Evolutionary conservation across 78 protist genomes (phyloP).

Genomic region (Isochrysis galbana): DNA sequence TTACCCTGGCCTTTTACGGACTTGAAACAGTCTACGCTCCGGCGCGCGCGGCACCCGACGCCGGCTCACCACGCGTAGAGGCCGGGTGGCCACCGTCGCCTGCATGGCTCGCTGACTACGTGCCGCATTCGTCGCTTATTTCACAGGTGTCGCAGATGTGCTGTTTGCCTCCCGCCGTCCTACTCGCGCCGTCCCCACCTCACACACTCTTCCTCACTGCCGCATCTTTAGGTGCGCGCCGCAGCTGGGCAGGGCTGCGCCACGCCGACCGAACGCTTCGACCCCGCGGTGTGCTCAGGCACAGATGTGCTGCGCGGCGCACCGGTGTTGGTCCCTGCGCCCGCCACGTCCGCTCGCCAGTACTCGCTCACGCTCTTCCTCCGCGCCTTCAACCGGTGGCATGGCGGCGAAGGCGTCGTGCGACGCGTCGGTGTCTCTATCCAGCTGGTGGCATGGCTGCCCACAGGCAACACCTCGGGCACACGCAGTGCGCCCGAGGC

Average conservation of each 20-base stretch:
- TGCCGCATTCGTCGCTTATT: too few species aligned
- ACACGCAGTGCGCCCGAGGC: neutral
- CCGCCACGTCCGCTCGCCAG: neutral
- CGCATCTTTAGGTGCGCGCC: too few species aligned
- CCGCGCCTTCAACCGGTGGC: neutral
- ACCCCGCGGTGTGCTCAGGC: neutral
- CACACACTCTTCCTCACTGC: too few species aligned
- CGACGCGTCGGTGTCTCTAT: neutral
- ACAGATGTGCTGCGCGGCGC: neutral
- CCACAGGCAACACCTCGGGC: neutral
- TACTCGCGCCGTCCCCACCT: too few species aligned
- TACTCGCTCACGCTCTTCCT: neutral
- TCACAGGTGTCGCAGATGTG: too few species aligned
- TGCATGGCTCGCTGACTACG: too few species aligned
- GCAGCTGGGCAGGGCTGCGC: neutral
- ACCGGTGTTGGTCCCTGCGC: neutral
- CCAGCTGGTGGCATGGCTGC: neutral
- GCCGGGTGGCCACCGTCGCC: too few species aligned
- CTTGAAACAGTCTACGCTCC: too few species aligned
- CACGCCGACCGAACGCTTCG: neutral
- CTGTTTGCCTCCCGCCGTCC: too few species aligned
- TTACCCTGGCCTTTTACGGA: neutral
- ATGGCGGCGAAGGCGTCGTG: neutral
- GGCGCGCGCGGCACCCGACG: too few species aligned
- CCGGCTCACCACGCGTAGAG: too few species aligned